phyloP scores from a whole-genome alignment of 1,284 basidiomycete species.

The Coniferiporia weirii region DNA sequence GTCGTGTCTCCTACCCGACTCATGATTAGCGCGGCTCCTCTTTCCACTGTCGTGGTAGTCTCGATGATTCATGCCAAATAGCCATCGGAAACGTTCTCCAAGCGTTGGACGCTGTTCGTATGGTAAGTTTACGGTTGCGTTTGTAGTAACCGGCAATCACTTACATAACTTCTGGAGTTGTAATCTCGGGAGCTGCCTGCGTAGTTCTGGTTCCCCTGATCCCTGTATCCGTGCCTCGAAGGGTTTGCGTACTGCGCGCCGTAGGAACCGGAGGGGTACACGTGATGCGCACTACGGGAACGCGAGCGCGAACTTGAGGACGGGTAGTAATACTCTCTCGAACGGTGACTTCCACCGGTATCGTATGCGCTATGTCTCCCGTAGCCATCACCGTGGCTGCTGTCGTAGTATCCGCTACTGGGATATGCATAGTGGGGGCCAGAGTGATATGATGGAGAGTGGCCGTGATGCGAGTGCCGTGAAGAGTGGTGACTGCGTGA shows the following conservation, averaged over 20 bases:
- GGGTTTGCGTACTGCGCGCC: neutral
- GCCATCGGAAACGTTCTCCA: constrained; percentile 15
- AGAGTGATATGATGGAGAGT: constrained; percentile 8
- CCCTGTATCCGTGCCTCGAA: neutral
- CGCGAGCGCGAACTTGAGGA: constrained; percentile 1
- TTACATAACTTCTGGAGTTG: neutral
- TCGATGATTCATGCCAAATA: constrained; percentile 13
- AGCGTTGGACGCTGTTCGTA: constrained; percentile 11
- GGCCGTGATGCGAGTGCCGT: constrained; percentile 3
- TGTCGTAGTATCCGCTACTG: neutral
- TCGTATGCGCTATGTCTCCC: neutral
- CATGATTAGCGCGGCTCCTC: constrained; percentile 2
- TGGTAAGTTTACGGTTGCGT: neutral
- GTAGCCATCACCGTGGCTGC: neutral
- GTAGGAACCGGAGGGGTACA: neutral
- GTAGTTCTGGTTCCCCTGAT: neutral
- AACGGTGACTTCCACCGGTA: constrained; percentile 1
- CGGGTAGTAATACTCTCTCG: constrained; percentile 12
- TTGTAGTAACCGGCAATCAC: neutral
- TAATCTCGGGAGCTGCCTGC: neutral
- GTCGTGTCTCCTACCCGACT: constrained; percentile 14
- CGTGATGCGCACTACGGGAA: neutral
- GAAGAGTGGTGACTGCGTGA: constrained; percentile 5
- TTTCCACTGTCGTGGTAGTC: constrained; percentile 14
- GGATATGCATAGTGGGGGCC: neutral